Base-by-base conservation (phyloP, 441 rosid species). In the Arabidopsis hybrid region DNA sequence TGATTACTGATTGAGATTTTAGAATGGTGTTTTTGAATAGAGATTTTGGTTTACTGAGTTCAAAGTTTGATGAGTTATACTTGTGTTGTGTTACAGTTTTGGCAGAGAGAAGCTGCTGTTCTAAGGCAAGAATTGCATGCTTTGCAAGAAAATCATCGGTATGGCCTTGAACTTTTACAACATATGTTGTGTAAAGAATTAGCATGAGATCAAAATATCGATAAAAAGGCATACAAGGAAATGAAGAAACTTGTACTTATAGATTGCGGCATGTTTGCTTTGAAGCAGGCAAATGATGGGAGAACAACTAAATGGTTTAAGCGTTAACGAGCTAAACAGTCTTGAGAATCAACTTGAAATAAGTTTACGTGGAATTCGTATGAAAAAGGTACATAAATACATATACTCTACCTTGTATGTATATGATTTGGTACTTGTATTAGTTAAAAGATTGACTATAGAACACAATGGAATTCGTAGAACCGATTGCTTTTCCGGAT, bases 21-120 rank as follows among this genome's bases (percentile, higher is more conserved):
- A 47, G n/a, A 49, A 50, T 63, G 47, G 17, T 47, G 9, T 35
- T 16, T 4, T 26, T 14, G 36, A 61, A 61, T n/a, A 26, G 38
- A 29, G 46, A 31, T 6, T 32, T 36, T 59, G 13, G 18, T 31
- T 57, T 21, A 4, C 1, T 52, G 4, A 49, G 42, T 43, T 65
- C 65, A 21, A 56, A 51, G 1, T 57, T 49, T 52, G 21, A 21
- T 77, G 46, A 59, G 34, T 65, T 40, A 49, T 42, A 21, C 26
- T 10, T 71, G 56, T 43, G 52, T 31, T 31, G 21, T 78, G 42
- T 53, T 67, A 72, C 77, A 95, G 97, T 87, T 87, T 78, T 95
- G 99, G 99, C 97, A 87, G 74, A 83, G 83, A 73, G 99, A 95
- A 87, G 96, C 92, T 50, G 93, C 95, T 65, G 80, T 83, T 69